Evolutionary conservation across 257 asterid species (phyloP).

Genomic region (Cinchona pubescens): DNA sequence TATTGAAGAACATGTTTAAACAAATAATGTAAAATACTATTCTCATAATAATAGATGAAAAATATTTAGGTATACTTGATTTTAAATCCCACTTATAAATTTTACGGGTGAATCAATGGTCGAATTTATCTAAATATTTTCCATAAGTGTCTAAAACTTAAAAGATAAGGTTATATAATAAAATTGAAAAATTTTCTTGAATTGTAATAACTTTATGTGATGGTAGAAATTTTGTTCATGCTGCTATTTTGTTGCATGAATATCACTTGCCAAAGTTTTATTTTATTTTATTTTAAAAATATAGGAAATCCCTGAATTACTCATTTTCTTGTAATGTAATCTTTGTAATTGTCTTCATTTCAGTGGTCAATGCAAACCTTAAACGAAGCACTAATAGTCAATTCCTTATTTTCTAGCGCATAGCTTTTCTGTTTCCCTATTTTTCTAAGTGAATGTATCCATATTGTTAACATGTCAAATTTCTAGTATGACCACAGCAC

Average conservation of each 20-base stretch:
- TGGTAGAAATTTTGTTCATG: background rate
- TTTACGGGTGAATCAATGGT: no score
- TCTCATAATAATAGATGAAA: no score
- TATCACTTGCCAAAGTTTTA: background rate
- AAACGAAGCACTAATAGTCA: background rate
- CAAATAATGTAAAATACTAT: no score
- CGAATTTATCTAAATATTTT: no score
- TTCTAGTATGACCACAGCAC: background rate
- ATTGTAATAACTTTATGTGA: no score
- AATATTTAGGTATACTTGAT: no score
- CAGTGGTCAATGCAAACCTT: background rate
- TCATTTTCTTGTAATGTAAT: background rate
- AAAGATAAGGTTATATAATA: no score
- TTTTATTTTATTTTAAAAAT: background rate
- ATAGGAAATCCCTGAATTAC: background rate
- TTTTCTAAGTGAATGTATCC: background rate
- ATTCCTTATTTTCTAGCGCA: background rate
- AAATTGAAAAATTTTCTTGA: no score
- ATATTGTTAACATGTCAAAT: constrained; percentile 4
- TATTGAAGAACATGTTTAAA: no score
- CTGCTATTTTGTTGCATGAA: background rate
- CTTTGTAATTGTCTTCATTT: background rate
- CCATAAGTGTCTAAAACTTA: no score
- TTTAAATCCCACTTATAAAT: no score
- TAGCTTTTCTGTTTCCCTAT: background rate